phyloP scores from a whole-genome alignment of 2,329 filamentous ascomycete genomes.

The Colletotrichum siamense region DNA sequence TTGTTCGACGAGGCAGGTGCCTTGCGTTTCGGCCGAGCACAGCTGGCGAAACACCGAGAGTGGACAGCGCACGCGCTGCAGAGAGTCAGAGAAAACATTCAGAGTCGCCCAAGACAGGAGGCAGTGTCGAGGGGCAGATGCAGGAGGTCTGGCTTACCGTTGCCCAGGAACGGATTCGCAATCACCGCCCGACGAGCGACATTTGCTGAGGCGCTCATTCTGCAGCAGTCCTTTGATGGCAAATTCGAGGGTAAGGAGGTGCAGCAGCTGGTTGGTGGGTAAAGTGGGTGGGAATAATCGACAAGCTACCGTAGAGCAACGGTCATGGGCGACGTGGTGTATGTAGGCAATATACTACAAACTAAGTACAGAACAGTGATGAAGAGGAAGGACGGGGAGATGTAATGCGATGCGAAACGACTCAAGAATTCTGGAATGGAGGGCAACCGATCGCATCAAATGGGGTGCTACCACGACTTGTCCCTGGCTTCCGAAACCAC shows the following conservation, averaged over 20 bases:
- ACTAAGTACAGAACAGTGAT: slow-evolving; percentile 1
- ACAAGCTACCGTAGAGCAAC: background rate
- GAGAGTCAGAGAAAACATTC: slow-evolving; percentile 28
- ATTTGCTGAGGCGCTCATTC: slow-evolving; percentile 62
- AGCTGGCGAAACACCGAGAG: slow-evolving; percentile 51
- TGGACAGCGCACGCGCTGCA: slow-evolving; percentile 52
- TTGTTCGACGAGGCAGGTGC: slow-evolving; percentile 48
- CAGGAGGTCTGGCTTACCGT: slow-evolving; percentile 43
- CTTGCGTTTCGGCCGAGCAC: slow-evolving; percentile 52
- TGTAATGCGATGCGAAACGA: slow-evolving; percentile 19
- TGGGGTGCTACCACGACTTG: slow-evolving; percentile 19
- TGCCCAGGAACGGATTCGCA: slow-evolving; percentile 57
- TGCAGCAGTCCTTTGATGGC: slow-evolving; percentile 3
- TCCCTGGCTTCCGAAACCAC: slow-evolving; percentile 23
- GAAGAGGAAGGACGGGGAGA: slow-evolving; percentile 8
- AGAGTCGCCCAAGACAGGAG: background rate
- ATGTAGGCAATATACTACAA: slow-evolving; percentile 8
- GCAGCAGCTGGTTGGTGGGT: background rate
- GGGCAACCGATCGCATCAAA: slow-evolving; percentile 23
- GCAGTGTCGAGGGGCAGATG: background rate
- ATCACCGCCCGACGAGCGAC: slow-evolving; percentile 60
- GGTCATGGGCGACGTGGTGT: background rate
- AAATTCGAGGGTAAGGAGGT: background rate
- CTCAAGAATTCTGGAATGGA: slow-evolving; percentile 17
- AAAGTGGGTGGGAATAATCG: background rate